A percentile compares a stretch with the other conserved stretches of the same genome.
phyloP scores from a whole-genome alignment of 371 early-diverging fungal genomes.

The Mucor velutinosus region DNA sequence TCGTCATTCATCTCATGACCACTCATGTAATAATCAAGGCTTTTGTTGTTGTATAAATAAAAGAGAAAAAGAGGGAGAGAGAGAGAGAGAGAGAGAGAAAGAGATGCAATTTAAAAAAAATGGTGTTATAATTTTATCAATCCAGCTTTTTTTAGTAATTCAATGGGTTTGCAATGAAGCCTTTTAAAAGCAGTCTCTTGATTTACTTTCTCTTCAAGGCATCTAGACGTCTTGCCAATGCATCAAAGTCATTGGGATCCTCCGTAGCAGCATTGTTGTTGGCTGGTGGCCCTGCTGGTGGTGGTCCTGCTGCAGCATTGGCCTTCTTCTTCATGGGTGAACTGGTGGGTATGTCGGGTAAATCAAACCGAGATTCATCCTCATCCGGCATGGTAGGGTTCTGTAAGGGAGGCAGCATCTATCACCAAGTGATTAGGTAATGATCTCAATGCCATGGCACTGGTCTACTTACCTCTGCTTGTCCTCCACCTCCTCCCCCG shows the following conservation, averaged over 20 bases:
- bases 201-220: slow-evolving; percentile 62
- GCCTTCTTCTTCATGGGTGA: slow-evolving; percentile 25
- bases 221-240: slow-evolving; percentile 71
- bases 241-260: slow-evolving; percentile 61
- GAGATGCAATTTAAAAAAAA: background rate
- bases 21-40: background rate
- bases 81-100: background rate
- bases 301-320: background rate
- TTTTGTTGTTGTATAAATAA: background rate
- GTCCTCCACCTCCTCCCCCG: slow-evolving; percentile 17
- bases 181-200: slow-evolving; percentile 9
- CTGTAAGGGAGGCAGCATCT: slow-evolving; percentile 28
- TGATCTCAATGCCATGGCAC: background rate
- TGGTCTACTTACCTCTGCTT: slow-evolving; percentile 14
- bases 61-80: background rate
- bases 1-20: slow-evolving; percentile 4
- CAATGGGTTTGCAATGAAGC: background rate
- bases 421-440: background rate
- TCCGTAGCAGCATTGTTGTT: slow-evolving; percentile 17
- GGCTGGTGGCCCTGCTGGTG: background rate
- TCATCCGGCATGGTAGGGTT: background rate
- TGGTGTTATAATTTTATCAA: background rate
- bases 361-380: slow-evolving; percentile 22
- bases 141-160: background rate
- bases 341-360: slow-evolving; percentile 43